Evolutionary conservation across 2,329 filamentous ascomycete genomes (phyloP), one percentile per base, ranked within the genome.

Genomic region (Gaeumannomyces sp.): DNA sequence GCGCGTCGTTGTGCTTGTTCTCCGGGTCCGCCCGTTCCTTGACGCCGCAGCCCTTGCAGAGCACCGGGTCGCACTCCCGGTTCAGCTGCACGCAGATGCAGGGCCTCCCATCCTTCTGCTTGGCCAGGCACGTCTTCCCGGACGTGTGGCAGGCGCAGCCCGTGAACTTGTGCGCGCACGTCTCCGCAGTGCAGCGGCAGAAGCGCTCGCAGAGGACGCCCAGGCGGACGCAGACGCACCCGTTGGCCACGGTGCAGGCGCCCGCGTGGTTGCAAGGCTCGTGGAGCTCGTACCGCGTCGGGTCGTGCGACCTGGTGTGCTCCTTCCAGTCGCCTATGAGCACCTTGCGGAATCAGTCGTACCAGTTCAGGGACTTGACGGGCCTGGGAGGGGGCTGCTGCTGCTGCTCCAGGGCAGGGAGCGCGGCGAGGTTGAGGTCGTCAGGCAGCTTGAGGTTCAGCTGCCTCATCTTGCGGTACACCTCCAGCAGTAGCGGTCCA

Each of bases 41-140:
- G 0, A 88, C 89, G 33, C 91, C 91, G 69, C 92, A 95, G 13
- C 79, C 81, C 22, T 81, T 81, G 71, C 92, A 96, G 16, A 94
- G 79, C 66, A 89, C 86, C 2, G 91, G 87, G 70, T 95, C 92
- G 71, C 92, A 96, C 76, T 96, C 92, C 53, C 92, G 84, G 69
- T 91, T 89, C 63, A 92, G 80, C 70, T 84, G 81, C 25, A 87
- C 80, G 70, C 92, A 96, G 16, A 89, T 87, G 72, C 92, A 95
- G 3, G 83, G 81, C 66, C 75, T 76, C 33, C 5, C 33, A 61
- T 77, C 76, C 65, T 85, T 83, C 67, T 87, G 79, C 59, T 82
- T 84, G 14, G 81, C 74, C 7, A 81, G 69, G 67, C 87, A 90
- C 1, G 81, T 81, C 72, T 85, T 84, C 64, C 89, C 90, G 11